A percentile compares a stretch with the other conserved stretches of the same genome.
Conservation (phyloP, 2,329 filamentous ascomycete genomes). For the Fusarium mundagurra region DNA sequence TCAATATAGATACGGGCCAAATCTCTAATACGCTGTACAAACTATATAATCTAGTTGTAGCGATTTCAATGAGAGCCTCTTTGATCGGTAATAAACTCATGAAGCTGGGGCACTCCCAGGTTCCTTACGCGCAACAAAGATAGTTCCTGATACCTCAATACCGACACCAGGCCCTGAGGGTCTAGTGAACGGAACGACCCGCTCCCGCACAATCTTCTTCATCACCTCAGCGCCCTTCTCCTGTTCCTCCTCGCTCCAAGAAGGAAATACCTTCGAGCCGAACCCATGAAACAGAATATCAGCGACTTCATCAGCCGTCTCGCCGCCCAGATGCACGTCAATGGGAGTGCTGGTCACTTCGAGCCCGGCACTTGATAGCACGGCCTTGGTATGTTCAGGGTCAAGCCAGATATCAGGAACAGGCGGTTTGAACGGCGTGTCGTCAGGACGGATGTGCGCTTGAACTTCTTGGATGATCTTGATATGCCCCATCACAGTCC, state of each 20-base stretch:
- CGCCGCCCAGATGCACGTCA: not conserved
- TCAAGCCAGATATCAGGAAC: rapidly evolving
- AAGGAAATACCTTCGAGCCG: not conserved
- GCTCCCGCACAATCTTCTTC: not conserved
- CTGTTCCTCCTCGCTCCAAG: not conserved
- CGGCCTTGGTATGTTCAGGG: not conserved
- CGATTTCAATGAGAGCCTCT: rapidly evolving
- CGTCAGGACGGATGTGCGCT: not conserved
- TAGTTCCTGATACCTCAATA: not conserved
- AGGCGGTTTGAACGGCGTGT: not conserved
- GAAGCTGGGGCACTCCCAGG: not conserved
- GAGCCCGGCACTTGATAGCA: not conserved
- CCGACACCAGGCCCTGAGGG: not conserved
- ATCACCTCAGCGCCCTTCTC: not conserved
- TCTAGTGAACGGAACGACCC: not conserved
- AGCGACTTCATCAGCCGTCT: not conserved
- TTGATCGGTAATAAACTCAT: not conserved
- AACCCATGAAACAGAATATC: not conserved
- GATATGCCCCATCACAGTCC: not conserved
- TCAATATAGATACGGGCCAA: not conserved
- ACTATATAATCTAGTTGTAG: not conserved
- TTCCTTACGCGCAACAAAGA: not conserved
- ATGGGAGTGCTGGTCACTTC: not conserved
- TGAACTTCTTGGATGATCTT: not conserved
- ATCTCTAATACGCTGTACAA: rapidly evolving